These are phyloP conservation scores for Fomitopsis palustris DNA, from an alignment of 1,284 basidiomycete species.

Conservation along the genomic window DNA sequence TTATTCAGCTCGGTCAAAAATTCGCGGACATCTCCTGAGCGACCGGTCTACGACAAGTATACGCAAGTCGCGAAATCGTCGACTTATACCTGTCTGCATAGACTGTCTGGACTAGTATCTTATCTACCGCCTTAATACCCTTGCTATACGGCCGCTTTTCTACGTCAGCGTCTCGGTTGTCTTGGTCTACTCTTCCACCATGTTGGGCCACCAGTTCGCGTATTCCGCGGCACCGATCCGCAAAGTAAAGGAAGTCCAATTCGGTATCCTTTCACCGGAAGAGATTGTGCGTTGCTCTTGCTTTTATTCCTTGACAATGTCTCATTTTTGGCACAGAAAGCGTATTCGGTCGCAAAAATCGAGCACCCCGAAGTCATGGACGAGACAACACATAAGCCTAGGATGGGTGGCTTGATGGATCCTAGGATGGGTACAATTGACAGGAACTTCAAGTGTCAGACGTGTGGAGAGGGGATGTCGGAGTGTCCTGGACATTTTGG, in stretches of 20 bases:
- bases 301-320: neutral
- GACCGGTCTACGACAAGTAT: slow-evolving; percentile 2
- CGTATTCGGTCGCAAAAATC: slow-evolving; percentile 96
- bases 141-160: slow-evolving; percentile 12
- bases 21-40: slow-evolving; percentile 17
- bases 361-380: slow-evolving; percentile 99
- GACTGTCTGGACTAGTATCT: slow-evolving; percentile 5
- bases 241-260: slow-evolving; percentile 97
- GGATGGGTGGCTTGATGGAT: slow-evolving; percentile 94
- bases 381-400: slow-evolving; percentile 85
- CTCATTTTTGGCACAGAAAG: slow-evolving; percentile 63
- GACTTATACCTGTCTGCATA: slow-evolving; percentile 6
- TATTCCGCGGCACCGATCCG: slow-evolving; percentile 91
- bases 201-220: slow-evolving; percentile 85
- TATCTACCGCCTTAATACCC: slow-evolving; percentile 7
- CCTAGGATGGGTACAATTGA: slow-evolving; percentile 98
- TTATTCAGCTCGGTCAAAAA: slow-evolving; percentile 22
- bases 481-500: slow-evolving; percentile 99
- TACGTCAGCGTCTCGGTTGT: slow-evolving; percentile 15
- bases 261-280: slow-evolving; percentile 99
- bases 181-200: slow-evolving; percentile 31
- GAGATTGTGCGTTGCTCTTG: slow-evolving; percentile 79
- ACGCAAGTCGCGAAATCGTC: neutral
- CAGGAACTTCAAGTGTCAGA: slow-evolving; percentile 99
- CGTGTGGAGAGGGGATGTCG: slow-evolving; percentile 97